Percentiles rank a stretch among this genome's conserved stretches.
phyloP scores from a whole-genome alignment of 2,329 filamentous ascomycete genomes.

The Botrytis sinoallii region DNA sequence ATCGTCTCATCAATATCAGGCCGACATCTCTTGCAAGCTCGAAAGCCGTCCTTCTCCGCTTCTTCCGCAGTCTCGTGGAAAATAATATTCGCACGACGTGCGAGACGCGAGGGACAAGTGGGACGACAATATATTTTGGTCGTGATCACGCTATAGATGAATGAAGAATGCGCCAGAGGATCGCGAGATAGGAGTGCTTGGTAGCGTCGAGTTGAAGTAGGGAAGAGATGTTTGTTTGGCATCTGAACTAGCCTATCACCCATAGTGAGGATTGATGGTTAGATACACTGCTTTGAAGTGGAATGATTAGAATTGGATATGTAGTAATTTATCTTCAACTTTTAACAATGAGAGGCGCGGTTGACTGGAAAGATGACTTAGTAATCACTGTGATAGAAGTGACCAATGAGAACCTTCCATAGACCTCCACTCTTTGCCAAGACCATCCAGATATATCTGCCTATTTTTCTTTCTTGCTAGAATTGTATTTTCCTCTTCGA shows the following conservation, averaged over 20 bases:
- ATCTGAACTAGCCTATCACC: background rate
- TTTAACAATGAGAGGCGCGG: too few relatives aligned
- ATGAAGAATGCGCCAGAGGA: conserved; percentile 41
- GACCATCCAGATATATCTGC: background rate
- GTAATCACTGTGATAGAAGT: conserved; percentile 11
- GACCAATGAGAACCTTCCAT: background rate
- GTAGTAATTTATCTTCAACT: background rate
- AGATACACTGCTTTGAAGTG: accelerated
- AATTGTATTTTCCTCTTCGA: background rate
- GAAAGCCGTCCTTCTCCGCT: background rate
- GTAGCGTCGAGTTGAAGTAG: background rate
- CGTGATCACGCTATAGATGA: conserved; percentile 50
- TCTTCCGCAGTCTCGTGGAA: conserved; percentile 45
- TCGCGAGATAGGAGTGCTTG: conserved; percentile 38
- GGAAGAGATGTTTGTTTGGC: background rate
- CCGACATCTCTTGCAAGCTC: conserved; percentile 7
- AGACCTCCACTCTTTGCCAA: background rate
- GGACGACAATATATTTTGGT: conserved; percentile 58
- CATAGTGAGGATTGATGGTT: accelerated
- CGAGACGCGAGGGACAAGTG: conserved; percentile 57
- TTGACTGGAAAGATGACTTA: background rate
- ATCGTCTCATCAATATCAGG: background rate
- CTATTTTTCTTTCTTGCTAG: background rate
- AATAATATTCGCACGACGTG: conserved; percentile 56
- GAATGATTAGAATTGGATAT: background rate